Conservation (phyloP, 1,139 yeast species). For the Yamadazyma dushanensis region DNA sequence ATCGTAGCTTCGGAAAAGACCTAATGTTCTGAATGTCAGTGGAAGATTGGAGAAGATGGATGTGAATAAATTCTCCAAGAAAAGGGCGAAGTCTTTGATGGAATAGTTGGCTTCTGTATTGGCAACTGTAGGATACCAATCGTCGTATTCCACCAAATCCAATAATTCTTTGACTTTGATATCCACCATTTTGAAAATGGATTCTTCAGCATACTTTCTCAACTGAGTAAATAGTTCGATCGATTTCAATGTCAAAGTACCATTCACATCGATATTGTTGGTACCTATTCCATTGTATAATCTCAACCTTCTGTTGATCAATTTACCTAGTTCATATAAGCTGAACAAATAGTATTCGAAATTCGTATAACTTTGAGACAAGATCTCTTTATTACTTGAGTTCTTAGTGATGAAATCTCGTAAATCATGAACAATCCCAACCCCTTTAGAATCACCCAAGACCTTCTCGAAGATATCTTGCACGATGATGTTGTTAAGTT, state of each 20-base stretch:
- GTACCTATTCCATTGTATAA: conserved; percentile 58
- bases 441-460: conserved; percentile 48
- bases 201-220: conserved; percentile 74
- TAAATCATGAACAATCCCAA: conserved; percentile 68
- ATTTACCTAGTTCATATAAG: conserved; percentile 54
- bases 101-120: conserved; percentile 70
- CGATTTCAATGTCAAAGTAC: conserved; percentile 41
- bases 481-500: conserved; percentile 49
- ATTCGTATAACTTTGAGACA: conserved; percentile 86
- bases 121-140: conserved; percentile 53
- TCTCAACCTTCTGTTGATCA: conserved; percentile 41
- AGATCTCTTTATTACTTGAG: conserved; percentile 80
- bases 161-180: conserved; percentile 74
- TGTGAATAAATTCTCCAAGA: conserved; percentile 80
- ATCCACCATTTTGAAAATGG: conserved; percentile 79
- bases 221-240: conserved; percentile 57
- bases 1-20: conserved; percentile 85
- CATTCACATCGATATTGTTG: conserved; percentile 39
- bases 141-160: conserved; percentile 84
- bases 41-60: conserved; percentile 88
- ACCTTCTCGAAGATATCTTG: conserved; percentile 68
- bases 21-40: conserved; percentile 69
- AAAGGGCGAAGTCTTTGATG: conserved; percentile 84
- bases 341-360: conserved; percentile 78
- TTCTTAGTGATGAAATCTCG: conserved; percentile 57